Base-by-base conservation (phyloP, 2,329 filamentous ascomycete species). In the Aspergillus japonicus region DNA sequence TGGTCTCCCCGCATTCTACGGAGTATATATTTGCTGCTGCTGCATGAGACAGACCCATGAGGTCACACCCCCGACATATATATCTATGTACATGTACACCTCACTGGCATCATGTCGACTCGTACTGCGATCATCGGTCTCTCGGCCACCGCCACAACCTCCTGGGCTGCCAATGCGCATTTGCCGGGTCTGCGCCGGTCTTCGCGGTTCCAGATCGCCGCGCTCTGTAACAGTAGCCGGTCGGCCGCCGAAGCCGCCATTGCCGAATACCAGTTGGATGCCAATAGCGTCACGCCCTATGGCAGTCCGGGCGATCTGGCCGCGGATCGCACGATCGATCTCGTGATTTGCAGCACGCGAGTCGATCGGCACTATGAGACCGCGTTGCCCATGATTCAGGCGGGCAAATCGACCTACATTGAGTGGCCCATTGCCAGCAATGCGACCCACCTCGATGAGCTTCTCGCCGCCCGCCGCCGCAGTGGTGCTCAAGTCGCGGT, bases 371-470 rank as follows among this genome's bases (percentile, higher is more conserved):
- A 88, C 62, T 75, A 79, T 49, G 58, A 71, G 2, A 79, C 78
- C 1, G 73, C 78, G 0, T 71, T 76, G 11, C 81, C 84, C 0
- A 81, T 79, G 16, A 62, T 86, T 1, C 72, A 74, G 14, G 81
- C 82, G 0, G 85, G 84, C 0, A 86, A 87, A 68, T 66, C 73
- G 0, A 77, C 83, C 0, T 88, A 76, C 58, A 77, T 85, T 0
- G 85, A 88, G 71, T 88, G 85, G 83, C 85, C 84, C 5, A 73
- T 87, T 0, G 82, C 81, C 0, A 71, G 80, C 14, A 78, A 81
- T 56, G 68, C 72, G 0, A 58, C 66, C 2, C 71, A 78, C 1
- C 82, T 78, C 0, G 64, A 68, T 16, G 78, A 81, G 48, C 70
- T 87, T 57, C 73, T 72, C 0, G 67, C 67, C 0, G 59, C 76